Base-by-base conservation (phyloP, 495 filamentous ascomycete species). In the Lepraria neglecta region DNA sequence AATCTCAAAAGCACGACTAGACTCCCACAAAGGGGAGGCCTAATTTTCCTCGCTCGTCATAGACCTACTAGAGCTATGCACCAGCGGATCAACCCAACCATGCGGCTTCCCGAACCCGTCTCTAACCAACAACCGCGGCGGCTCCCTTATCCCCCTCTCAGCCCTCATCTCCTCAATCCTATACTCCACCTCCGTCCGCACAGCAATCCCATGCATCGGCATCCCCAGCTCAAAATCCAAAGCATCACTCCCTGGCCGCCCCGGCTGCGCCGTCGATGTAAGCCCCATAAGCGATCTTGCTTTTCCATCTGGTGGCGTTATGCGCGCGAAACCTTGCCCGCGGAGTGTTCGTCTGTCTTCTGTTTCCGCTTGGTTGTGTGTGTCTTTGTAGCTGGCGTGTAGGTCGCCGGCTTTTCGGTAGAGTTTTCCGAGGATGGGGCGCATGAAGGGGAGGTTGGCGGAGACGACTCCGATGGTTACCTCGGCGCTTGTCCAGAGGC, bases 361-460 rank as follows among this genome's bases (percentile, higher is more conserved):
- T 10, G 45, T 4, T 7, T 21, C n/a, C 24, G 17, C 45, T 11
- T 47, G 45, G n/a, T 10, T 21, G n/a, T 24, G 4, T 11, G 17
- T 47, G n/a, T 11, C 45, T 11, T 47, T 47, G 24, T 47, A 47
- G 15, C n/a, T 24, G 11, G 45, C 45, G 11, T 47, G 45, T 4
- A 47, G n/a, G 12, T n/a, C 1, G 4, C 12, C 17, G 14, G 50
- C 31, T 30, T 53, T 53, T 3, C 27, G 19, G 9, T 24, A 53
- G 4, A 33, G 7, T 7, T 53, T 53, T 4, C n/a, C 31, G 12
- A 53, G 12, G 10, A 53, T 33, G 15, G 50, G 50, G 7, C 50
- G 19, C 50, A 53, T 30, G 12, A 53, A 53, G 0, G 50, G 50
- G 50, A 53, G 50, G 21, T 53, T 53, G 14, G 50, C 50, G 12